Evolutionary conservation across 1,284 basidiomycete genomes (phyloP).

Genomic region (Rhodofomes roseus): DNA sequence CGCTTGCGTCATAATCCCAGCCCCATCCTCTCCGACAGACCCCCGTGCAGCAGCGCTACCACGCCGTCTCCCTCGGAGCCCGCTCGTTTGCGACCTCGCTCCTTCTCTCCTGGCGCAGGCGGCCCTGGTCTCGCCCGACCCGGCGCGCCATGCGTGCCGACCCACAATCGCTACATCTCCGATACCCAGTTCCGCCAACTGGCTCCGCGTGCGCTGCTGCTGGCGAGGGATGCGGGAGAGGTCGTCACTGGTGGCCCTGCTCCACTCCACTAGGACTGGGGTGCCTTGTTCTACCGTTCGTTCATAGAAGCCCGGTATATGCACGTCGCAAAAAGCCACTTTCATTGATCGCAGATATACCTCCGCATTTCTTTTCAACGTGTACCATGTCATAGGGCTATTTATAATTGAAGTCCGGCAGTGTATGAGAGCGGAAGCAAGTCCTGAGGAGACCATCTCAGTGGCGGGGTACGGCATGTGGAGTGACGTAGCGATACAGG

Average conservation of each 20-base stretch:
- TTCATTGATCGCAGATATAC: background rate
- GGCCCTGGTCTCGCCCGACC: slow-evolving; percentile 3
- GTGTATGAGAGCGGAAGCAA: background rate
- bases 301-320: slow-evolving; percentile 3
- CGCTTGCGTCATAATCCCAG: slow-evolving; percentile 5
- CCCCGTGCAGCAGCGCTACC: slow-evolving; percentile 2
- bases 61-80: background rate
- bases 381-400: slow-evolving; percentile 1
- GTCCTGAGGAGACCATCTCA: background rate
- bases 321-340: slow-evolving; percentile 4
- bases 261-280: background rate
- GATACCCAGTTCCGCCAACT: background rate
- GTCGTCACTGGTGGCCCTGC: slow-evolving; percentile 1
- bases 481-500: background rate
- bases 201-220: slow-evolving; percentile 2
- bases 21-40: background rate
- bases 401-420: slow-evolving; percentile 1
- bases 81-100: background rate
- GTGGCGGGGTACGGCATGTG: slow-evolving; percentile 1
- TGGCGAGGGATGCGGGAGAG: slow-evolving; percentile 4
- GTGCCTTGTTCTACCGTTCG: background rate
- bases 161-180: slow-evolving; percentile 4
- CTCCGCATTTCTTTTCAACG: background rate
- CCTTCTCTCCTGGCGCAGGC: slow-evolving; percentile 2
- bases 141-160: slow-evolving; percentile 6